These are phyloP conservation scores for Nyctanthes arbortristis DNA, from an alignment of 257 asterid species.

Conservation along the genomic window DNA sequence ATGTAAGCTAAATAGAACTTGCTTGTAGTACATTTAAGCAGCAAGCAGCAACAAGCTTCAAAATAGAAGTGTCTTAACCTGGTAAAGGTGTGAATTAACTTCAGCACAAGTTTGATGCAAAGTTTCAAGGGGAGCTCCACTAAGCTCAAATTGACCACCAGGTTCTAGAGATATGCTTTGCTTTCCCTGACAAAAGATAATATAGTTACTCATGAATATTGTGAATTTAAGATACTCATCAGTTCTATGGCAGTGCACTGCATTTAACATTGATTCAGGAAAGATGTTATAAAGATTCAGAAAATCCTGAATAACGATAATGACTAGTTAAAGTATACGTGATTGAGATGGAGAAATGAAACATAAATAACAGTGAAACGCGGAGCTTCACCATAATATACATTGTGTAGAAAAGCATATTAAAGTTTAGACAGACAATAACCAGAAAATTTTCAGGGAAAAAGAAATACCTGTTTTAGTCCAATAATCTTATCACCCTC, in stretches of 20 bases:
- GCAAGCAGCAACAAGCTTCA: not conserved
- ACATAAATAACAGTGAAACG: not conserved
- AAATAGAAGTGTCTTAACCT: conserved; percentile 34
- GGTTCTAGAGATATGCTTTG: conserved; percentile 99
- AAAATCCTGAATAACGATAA: too few relatives aligned
- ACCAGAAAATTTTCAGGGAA: not conserved
- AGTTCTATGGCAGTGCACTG: too few relatives aligned
- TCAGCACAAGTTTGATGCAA: conserved; percentile 99
- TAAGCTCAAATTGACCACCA: conserved; percentile 98
- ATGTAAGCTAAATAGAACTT: not conserved
- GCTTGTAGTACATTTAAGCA: not conserved
- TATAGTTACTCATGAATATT: not conserved
- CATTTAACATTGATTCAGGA: not conserved
- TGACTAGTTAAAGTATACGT: not conserved
- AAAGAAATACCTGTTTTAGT: conserved; percentile 70
- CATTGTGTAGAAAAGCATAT: not conserved
- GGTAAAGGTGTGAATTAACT: conserved; percentile 99
- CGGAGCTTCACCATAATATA: not conserved
- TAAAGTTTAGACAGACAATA: not conserved
- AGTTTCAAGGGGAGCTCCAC: conserved; percentile 98
- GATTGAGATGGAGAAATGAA: not conserved
- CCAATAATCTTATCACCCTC: conserved; percentile 91
- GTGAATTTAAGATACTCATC: not conserved
- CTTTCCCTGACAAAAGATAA: conserved; percentile 55
- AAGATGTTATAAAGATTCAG: too few relatives aligned